Conservation (phyloP, 1,284 basidiomycete genomes). For the Apiotrichum akiyoshidainum region DNA sequence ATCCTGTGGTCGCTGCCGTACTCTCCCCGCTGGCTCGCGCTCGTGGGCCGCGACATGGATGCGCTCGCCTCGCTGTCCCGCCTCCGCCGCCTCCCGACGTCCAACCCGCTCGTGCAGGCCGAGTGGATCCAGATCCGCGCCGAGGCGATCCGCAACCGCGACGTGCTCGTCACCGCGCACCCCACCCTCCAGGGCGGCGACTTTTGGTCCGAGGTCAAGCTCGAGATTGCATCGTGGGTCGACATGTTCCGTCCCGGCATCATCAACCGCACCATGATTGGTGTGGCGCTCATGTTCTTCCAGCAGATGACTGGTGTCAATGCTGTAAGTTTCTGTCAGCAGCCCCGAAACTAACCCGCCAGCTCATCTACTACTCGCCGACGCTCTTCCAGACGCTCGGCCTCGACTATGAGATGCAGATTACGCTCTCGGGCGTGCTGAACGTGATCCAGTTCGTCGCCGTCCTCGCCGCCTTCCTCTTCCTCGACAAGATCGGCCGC, state of each 20-base stretch:
- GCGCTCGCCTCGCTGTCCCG: constrained; percentile 22
- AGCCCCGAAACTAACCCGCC: no score
- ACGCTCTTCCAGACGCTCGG: constrained; percentile 34
- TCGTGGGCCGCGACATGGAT: constrained; percentile 35
- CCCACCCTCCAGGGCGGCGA: constrained; percentile 2
- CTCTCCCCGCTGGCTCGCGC: constrained; percentile 61
- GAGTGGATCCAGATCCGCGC: constrained; percentile 35
- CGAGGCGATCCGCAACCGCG: constrained; percentile 14
- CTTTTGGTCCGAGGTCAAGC: constrained; percentile 3
- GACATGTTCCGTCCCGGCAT: constrained; percentile 7
- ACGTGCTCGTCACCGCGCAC: constrained; percentile 4
- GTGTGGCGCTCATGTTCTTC: constrained; percentile 16
- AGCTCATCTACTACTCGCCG: constrained; percentile 20
- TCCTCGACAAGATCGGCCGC: constrained; percentile 41
- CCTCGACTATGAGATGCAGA: constrained; percentile 21
- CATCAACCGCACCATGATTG: constrained; percentile 6
- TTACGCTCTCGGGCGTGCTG: constrained; percentile 41
- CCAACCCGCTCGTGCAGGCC: constrained; percentile 26
- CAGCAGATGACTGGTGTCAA: constrained; percentile 20
- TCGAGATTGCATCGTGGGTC: not conserved
- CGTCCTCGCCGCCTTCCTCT: constrained; percentile 35
- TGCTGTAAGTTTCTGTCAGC: not conserved
- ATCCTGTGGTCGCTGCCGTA: constrained; percentile 47
- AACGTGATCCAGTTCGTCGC: constrained; percentile 38
- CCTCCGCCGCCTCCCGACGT: constrained; percentile 27